Evolutionary conservation across 2,329 filamentous ascomycete genomes (phyloP).

Genomic region (Penicillium sp.): DNA sequence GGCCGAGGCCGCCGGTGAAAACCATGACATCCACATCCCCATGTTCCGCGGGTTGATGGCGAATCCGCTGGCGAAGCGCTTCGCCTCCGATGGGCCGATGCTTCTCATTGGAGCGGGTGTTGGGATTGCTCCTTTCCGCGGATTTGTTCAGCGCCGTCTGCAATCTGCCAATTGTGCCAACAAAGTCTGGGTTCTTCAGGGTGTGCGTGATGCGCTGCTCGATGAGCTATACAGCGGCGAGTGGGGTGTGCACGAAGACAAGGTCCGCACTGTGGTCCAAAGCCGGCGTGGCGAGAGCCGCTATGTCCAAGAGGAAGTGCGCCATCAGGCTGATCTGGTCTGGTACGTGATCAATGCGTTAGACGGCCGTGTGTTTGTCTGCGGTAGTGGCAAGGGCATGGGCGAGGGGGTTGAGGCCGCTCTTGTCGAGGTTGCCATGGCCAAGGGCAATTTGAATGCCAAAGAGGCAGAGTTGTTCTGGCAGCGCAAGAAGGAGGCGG

Average conservation of each 20-base stretch:
- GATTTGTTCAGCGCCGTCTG: slow-evolving; percentile 90
- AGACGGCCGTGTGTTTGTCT: slow-evolving; percentile 96
- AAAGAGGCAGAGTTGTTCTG: slow-evolving; percentile 87
- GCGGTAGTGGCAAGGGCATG: slow-evolving; percentile 94
- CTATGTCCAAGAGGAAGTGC: slow-evolving; percentile 96
- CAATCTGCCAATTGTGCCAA: slow-evolving; percentile 96
- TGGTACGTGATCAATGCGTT: slow-evolving; percentile 97
- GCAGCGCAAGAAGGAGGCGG: slow-evolving; percentile 85
- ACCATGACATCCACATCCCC: slow-evolving; percentile 72
- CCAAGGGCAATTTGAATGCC: slow-evolving; percentile 81
- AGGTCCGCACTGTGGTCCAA: slow-evolving; percentile 80
- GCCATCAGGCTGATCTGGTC: slow-evolving; percentile 88
- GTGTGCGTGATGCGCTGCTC: slow-evolving; percentile 87
- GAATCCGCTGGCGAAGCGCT: slow-evolving; percentile 89
- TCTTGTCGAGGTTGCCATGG: slow-evolving; percentile 86
- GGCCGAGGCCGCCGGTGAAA: slow-evolving; percentile 56
- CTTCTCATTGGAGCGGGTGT: slow-evolving; percentile 95
- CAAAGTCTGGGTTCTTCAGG: slow-evolving; percentile 96
- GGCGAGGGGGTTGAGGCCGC: slow-evolving; percentile 92
- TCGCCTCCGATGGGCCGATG: slow-evolving; percentile 94
- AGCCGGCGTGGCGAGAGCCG: slow-evolving; percentile 75
- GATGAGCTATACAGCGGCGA: slow-evolving; percentile 97
- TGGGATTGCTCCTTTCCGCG: slow-evolving; percentile 94
- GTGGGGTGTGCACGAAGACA: slow-evolving; percentile 88
- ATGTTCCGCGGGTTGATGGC: slow-evolving; percentile 99